Conservation (phyloP, 2,329 filamentous ascomycete genomes). For the Diplocarpon mali region DNA sequence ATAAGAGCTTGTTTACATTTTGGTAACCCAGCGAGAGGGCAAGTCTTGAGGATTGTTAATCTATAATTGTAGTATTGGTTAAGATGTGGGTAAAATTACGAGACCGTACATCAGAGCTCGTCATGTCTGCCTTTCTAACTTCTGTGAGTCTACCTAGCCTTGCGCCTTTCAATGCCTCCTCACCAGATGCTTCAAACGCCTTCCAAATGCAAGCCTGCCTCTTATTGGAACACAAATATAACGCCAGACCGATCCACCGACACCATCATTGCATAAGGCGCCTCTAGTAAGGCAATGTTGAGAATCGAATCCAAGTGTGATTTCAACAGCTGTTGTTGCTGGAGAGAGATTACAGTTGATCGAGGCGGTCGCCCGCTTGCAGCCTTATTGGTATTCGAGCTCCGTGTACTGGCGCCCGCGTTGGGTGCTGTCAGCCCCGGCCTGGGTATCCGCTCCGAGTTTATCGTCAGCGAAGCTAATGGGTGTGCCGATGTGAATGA, state of each 20-base stretch:
- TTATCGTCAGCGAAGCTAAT: conserved; percentile 50
- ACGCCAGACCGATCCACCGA: conserved; percentile 83
- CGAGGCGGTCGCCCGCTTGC: conserved; percentile 44
- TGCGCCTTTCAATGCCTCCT: conserved; percentile 5
- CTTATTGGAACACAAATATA: conserved; percentile 62
- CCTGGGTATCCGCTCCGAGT: conserved; percentile 41
- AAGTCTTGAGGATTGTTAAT: not conserved
- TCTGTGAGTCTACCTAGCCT: not conserved
- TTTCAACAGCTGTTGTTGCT: conserved; percentile 77
- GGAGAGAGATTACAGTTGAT: conserved; percentile 74
- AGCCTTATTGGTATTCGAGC: conserved; percentile 20
- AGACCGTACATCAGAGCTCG: not conserved
- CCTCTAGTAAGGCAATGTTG: conserved; percentile 80
- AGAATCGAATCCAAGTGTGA: conserved; percentile 81
- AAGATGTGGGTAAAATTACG: not conserved
- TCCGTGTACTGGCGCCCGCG: conserved; percentile 23
- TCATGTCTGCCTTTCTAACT: not conserved
- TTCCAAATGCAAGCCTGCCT: conserved; percentile 10
- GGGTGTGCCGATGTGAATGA: conserved; percentile 57
- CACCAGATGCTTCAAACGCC: conserved; percentile 2
- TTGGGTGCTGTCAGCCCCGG: conserved; percentile 24
- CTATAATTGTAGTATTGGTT: not conserved
- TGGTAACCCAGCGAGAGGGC: not conserved
- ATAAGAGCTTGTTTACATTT: conserved; percentile 2
- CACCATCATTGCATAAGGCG: conserved; percentile 85